Conservation (phyloP, 2,329 filamentous ascomycete species). For the Hypomyces perniciosus region DNA sequence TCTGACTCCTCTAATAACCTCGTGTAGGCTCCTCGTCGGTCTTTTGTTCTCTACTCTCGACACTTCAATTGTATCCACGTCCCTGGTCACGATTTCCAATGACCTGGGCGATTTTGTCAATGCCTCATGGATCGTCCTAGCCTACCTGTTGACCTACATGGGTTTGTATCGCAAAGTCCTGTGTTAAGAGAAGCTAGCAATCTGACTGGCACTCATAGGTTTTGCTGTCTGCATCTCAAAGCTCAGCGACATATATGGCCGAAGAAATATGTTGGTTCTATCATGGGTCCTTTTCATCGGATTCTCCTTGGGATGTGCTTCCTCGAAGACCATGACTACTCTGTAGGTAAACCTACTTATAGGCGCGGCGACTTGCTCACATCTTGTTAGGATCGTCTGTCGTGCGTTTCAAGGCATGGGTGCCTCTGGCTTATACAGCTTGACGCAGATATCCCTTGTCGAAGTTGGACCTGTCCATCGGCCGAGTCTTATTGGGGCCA, state of each 20-base stretch:
- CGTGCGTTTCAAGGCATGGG: conserved; percentile 56
- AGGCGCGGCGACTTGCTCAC: too few species aligned
- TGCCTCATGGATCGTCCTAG: conserved; percentile 49
- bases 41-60: conserved; percentile 53
- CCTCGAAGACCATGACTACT: conserved; percentile 43
- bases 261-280: conserved; percentile 41
- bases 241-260: conserved; percentile 54
- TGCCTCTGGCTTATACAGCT: conserved; percentile 55
- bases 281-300: conserved; percentile 51
- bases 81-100: conserved; percentile 49
- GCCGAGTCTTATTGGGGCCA: conserved; percentile 48
- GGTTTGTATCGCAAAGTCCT: conserved; percentile 27
- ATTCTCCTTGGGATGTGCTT: conserved; percentile 50
- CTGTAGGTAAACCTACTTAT: conserved; percentile 33
- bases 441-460: conserved; percentile 51
- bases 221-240: conserved; percentile 54
- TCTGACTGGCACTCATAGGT: conserved; percentile 28
- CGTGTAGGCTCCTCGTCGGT: conserved; percentile 42
- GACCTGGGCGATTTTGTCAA: conserved; percentile 46
- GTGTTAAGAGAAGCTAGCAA: neutral
- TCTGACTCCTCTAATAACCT: neutral
- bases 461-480: conserved; percentile 49
- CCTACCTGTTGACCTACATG: conserved; percentile 53
- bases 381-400: conserved; percentile 44
- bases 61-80: conserved; percentile 53